phyloP scores from a whole-genome alignment of 2,329 filamentous ascomycete genomes.

The Fusarium sp. region DNA sequence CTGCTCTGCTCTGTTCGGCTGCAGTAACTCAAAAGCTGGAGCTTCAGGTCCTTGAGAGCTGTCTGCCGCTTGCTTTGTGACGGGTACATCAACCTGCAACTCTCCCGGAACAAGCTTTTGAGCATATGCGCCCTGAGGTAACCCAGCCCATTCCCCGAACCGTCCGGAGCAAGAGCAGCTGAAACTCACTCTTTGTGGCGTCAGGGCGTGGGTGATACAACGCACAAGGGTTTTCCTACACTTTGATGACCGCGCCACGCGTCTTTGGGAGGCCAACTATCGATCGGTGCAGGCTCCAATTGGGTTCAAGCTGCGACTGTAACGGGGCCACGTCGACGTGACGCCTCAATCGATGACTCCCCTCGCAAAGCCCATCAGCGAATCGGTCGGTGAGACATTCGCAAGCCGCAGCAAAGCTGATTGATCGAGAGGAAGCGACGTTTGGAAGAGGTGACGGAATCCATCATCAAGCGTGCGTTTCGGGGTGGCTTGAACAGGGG shows the following conservation, averaged over 20 bases:
- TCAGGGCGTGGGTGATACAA: constrained; percentile 12
- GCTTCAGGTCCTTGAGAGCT: constrained; percentile 31
- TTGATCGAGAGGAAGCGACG: constrained; percentile 1
- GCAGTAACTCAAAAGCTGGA: constrained; percentile 20
- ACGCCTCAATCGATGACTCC: constrained; percentile 14
- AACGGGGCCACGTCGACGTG: constrained; percentile 13
- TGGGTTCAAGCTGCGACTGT: constrained; percentile 9
- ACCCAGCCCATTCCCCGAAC: constrained; percentile 14
- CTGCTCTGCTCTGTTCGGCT: constrained; percentile 9
- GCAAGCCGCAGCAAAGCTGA: constrained; percentile 4
- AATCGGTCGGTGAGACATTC: constrained; percentile 15
- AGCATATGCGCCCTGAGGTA: constrained; percentile 30
- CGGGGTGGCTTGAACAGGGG: constrained; percentile 26
- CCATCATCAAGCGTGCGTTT: constrained; percentile 21
- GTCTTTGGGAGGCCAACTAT: constrained; percentile 19
- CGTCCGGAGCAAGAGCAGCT: constrained; percentile 8
- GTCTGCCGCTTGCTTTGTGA: constrained; percentile 7
- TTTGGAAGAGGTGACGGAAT: constrained; percentile 2
- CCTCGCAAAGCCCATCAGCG: constrained; percentile 17
- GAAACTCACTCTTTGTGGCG: constrained; percentile 37
- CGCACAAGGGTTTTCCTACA: constrained; percentile 16
- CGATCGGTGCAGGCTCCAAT: constrained; percentile 6
- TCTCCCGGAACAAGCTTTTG: constrained; percentile 13
- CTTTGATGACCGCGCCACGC: constrained; percentile 29
- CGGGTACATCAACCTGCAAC: constrained; percentile 9